A percentile compares a stretch with the other conserved stretches of the same genome.
Conservation (phyloP, 768 basidiomycete genomes). For the Mycena vitilis region DNA sequence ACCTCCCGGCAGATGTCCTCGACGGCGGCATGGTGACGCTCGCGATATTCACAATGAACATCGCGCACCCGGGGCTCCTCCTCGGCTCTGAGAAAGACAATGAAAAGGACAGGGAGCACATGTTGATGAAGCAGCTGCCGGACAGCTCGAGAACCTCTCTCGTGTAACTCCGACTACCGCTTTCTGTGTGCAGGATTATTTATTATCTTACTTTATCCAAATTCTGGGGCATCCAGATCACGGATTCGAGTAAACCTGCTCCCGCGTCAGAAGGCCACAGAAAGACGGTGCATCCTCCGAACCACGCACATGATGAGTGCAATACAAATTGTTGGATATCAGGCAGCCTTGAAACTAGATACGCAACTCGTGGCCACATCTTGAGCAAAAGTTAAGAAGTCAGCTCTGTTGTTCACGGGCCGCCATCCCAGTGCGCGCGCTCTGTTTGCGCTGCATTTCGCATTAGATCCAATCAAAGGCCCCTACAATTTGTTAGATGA, state of each 20-base stretch:
- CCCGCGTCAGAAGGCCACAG: too few species aligned
- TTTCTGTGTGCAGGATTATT: too few species aligned
- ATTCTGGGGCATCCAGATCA: too few species aligned
- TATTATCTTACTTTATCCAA: too few species aligned
- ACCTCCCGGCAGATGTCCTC: not conserved
- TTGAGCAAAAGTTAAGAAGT: too few species aligned
- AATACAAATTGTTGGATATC: too few species aligned
- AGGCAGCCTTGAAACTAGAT: too few species aligned
- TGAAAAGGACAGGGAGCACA: not conserved
- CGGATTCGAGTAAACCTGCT: too few species aligned
- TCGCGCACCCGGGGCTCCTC: slow-evolving; percentile 11
- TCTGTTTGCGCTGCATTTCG: slow-evolving; percentile 12
- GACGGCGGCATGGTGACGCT: slow-evolving; percentile 18
- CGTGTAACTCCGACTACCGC: not conserved
- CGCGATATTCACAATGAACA: slow-evolving; percentile 14
- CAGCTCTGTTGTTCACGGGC: not conserved
- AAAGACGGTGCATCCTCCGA: too few species aligned
- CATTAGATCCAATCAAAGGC: slow-evolving; percentile 10
- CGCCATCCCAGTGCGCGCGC: slow-evolving; percentile 17
- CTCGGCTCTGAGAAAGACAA: not conserved
- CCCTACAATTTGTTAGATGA: not conserved
- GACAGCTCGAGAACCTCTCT: not conserved
- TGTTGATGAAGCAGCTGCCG: slow-evolving; percentile 4
- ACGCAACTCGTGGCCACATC: too few species aligned
- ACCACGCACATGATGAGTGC: too few species aligned